Conservation (phyloP, 2,329 filamentous ascomycete species). For the Boeremia exigua region DNA sequence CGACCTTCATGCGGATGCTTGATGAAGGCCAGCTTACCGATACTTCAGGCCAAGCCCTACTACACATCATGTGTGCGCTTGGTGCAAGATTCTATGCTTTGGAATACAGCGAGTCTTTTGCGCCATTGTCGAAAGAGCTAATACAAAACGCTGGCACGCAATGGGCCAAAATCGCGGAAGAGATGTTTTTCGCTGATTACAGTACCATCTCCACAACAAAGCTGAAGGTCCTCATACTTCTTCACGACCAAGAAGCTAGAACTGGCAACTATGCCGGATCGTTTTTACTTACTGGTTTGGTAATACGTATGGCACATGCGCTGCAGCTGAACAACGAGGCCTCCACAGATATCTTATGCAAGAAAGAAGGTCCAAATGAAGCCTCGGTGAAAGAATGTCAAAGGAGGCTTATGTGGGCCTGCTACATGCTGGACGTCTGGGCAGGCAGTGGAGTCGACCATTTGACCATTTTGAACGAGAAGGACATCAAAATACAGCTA, state of each 20-base stretch:
- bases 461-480: slow-evolving; percentile 41
- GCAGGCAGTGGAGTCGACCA: slow-evolving; percentile 44
- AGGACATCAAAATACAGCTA: slow-evolving; percentile 42
- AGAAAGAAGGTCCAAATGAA: slow-evolving; percentile 37
- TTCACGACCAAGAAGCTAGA: slow-evolving; percentile 42
- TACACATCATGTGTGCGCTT: slow-evolving; percentile 44
- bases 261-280: slow-evolving; percentile 42
- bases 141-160: slow-evolving; percentile 41
- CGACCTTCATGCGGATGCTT: slow-evolving; percentile 42
- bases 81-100: slow-evolving; percentile 40
- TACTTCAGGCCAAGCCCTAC: slow-evolving; percentile 35
- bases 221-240: slow-evolving; percentile 38
- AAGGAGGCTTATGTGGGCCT: slow-evolving; percentile 45
- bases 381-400: slow-evolving; percentile 37
- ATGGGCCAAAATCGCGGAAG: slow-evolving; percentile 42
- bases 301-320: slow-evolving; percentile 42
- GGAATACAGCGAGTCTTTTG: slow-evolving; percentile 38
- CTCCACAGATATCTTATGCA: slow-evolving; percentile 35
- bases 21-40: slow-evolving; percentile 40
- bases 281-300: slow-evolving; percentile 40
- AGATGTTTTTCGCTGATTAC: slow-evolving; percentile 44
- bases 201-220: slow-evolving; percentile 42
- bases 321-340: slow-evolving; percentile 42
- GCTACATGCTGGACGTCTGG: slow-evolving; percentile 46
- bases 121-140: slow-evolving; percentile 34